Percentiles rank a stretch among this genome's conserved stretches.
These are phyloP conservation scores for Paspalum vaginatum DNA, from an alignment of 176 grass and related monocot genomes.

Conservation along the genomic window DNA sequence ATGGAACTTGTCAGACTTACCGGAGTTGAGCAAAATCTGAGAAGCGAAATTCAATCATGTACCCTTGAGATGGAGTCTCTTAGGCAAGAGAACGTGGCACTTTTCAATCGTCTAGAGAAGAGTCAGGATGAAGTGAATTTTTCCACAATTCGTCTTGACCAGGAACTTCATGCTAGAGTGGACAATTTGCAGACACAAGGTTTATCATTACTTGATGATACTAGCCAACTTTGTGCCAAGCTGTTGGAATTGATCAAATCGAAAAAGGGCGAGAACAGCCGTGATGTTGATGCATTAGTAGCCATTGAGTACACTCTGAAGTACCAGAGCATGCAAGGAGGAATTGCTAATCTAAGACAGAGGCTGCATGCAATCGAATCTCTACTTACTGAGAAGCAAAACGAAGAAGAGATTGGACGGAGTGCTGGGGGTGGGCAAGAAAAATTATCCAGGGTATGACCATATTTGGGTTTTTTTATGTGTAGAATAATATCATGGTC, in stretches of 20 bases:
- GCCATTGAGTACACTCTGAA: conserved; percentile 53
- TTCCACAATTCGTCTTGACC: conserved; percentile 54
- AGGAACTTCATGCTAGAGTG: conserved; percentile 57
- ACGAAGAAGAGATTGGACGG: conserved; percentile 34
- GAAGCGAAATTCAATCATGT: conserved; percentile 62
- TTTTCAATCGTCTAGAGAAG: conserved; percentile 51
- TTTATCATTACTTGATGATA: conserved; percentile 58
- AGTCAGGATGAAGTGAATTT: conserved; percentile 32
- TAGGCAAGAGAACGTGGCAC: conserved; percentile 56
- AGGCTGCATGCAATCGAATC: conserved; percentile 45
- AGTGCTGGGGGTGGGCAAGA: conserved; percentile 22
- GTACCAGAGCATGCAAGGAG: conserved; percentile 57
- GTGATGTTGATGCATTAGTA: conserved; percentile 39
- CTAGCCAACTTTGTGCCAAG: conserved; percentile 46
- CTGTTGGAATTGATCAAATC: conserved; percentile 64
- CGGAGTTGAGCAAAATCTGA: conserved; percentile 66
- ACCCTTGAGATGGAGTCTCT: conserved; percentile 56
- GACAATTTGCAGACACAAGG: conserved; percentile 58
- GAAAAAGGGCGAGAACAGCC: conserved; percentile 38
- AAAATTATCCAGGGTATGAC: conserved; percentile 41
- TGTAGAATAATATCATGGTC: neutral
- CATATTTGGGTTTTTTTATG: conserved; percentile 30
- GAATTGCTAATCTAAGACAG: conserved; percentile 61
- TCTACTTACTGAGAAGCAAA: conserved; percentile 59
- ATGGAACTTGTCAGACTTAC: conserved; percentile 74